Base-by-base conservation (phyloP, 176 grass and related monocot species). In the Lolium perenne region DNA sequence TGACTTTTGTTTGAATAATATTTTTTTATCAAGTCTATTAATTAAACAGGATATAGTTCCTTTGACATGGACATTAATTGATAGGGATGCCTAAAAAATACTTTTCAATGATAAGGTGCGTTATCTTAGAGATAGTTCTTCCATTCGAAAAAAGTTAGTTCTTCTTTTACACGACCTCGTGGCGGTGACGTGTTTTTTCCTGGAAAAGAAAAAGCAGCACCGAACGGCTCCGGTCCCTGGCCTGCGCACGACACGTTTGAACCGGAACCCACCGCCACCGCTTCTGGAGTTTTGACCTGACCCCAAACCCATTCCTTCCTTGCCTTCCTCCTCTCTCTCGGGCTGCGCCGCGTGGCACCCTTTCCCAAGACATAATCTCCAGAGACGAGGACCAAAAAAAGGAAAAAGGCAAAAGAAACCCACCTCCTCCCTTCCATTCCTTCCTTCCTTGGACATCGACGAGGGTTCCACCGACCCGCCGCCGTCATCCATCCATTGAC, bases 281-380 rank as follows among this genome's bases (percentile, higher is more conserved):
- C 72, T 29, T 29, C 26, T 29, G 26, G 26, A 29, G 26, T 29
- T 69, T 75, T 75, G 72, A 75, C 47, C 72, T 22, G 72, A 46
- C 2, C 5, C 59, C 49, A 51, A 56, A 56, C 32, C 15, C 65
- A 3, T 26, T 4, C 35, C 13, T 35, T 14, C 29, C 25, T 7
- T 29, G 26, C 26, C 26, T 29, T 29, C 26, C 26, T 29, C 26
- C 26, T 29, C 26, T 29, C 26, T 29, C 26, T 29, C 26, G 26
- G 26, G 26, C 26, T 29, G 26, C 26, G 5, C 20, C 70, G 47
- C 72, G 48, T 51, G 54, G 73, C 73, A 76, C 73, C 73, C 73
- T 76, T 11, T 38, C 73, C 49, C 73, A 76, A 76, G 73, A 76
- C 73, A 76, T 55, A 74, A 74, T 74, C 46, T n/a, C 7, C 26